Percentiles rank a stretch among this genome's conserved stretches.
phyloP scores from a whole-genome alignment of 2,329 filamentous ascomycete species.

The Samsoniella hepiali region DNA sequence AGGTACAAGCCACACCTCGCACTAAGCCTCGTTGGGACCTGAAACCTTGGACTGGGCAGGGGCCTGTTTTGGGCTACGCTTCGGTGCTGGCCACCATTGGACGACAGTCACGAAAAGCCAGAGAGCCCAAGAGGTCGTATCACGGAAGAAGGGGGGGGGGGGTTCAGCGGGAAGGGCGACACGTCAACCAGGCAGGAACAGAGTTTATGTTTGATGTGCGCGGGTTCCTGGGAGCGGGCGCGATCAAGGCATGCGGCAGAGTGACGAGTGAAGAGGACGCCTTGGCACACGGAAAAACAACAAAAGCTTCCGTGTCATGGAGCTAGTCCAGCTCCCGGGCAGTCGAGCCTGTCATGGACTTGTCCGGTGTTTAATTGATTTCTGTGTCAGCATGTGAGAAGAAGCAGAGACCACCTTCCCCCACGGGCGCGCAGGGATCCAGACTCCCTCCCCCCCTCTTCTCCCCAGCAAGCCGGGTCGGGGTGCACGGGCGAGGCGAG shows the following conservation, averaged over 20 bases:
- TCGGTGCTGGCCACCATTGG: not conserved
- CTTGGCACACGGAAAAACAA: not conserved
- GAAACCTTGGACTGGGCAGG: slow-evolving; percentile 6
- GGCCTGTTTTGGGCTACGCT: slow-evolving; percentile 7
- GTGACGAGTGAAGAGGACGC: not conserved
- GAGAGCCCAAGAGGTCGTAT: not conserved
- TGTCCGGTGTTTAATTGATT: slow-evolving; percentile 2
- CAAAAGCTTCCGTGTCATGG: too few relatives aligned
- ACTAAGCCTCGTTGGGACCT: not conserved
- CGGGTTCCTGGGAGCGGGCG: not conserved
- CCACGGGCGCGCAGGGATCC: not conserved
- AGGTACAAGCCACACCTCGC: not conserved
- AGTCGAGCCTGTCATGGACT: too few relatives aligned
- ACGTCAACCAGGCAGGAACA: not conserved
- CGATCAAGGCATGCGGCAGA: not conserved
- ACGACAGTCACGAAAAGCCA: not conserved
- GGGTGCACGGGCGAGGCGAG: not conserved
- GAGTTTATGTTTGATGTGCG: not conserved
- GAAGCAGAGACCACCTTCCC: not conserved
- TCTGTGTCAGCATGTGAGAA: slow-evolving; percentile 10
- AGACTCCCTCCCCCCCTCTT: too few relatives aligned
- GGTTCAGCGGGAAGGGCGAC: not conserved
- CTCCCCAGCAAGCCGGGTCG: not conserved
- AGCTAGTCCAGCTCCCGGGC: too few relatives aligned
- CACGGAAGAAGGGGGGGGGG: not conserved